These are phyloP conservation scores for Setaria italica DNA, from an alignment of 202 grass and related monocot species.

Conservation along the genomic window DNA sequence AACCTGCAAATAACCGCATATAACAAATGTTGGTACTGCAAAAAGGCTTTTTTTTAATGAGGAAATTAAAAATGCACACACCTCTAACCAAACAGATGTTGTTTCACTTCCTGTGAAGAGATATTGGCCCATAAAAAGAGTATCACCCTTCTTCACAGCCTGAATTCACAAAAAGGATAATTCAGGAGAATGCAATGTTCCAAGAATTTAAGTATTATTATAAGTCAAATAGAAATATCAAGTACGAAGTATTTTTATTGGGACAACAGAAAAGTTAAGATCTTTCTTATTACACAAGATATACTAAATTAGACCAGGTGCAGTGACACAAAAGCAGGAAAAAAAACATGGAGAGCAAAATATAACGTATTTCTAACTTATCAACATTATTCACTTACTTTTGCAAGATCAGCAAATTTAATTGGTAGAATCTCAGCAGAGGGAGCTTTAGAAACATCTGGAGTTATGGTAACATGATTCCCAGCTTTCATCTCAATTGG, in stretches of 20 bases:
- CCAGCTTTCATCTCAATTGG: conserved; percentile 79
- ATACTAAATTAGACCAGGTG: conserved; percentile 10
- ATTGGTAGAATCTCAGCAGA: conserved; percentile 80
- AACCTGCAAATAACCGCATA: conserved; percentile 60
- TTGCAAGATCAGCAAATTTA: conserved; percentile 85
- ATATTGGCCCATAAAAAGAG: conserved; percentile 98
- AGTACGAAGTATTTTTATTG: background rate
- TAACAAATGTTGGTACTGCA: conserved; percentile 3
- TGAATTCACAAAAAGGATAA: conserved; percentile 46
- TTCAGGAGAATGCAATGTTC: conserved; percentile 12
- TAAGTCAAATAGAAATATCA: conserved; percentile 16
- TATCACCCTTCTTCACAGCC: conserved; percentile 92
- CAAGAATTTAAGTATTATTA: background rate
- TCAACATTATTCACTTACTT: conserved; percentile 57
- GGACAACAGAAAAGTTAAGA: conserved; percentile 22
- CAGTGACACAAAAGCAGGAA: background rate
- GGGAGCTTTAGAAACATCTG: conserved; percentile 70
- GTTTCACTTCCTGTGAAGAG: conserved; percentile 99
- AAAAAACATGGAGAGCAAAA: background rate
- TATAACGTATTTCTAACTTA: background rate
- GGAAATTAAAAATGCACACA: conserved; percentile 32
- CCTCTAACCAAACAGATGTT: conserved; percentile 97
- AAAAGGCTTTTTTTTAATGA: background rate
- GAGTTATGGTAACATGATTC: conserved; percentile 81
- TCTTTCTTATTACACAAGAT: conserved; percentile 8